Percentiles rank a stretch among this genome's conserved stretches.
Conservation (phyloP, 2,329 filamentous ascomycete genomes). For the Huntiella savannae region DNA sequence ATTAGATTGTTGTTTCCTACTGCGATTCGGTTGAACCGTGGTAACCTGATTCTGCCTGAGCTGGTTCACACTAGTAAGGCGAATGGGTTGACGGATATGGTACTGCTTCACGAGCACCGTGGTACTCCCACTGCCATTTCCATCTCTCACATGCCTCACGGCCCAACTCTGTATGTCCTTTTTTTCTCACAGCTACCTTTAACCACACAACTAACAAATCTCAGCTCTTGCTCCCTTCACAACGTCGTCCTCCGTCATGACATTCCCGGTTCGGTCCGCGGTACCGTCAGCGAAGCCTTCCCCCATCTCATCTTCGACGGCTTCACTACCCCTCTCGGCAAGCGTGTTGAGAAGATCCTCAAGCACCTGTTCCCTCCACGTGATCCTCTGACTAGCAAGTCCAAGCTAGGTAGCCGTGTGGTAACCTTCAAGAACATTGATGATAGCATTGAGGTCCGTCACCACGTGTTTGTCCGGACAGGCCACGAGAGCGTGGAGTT, state of each 20-base stretch:
- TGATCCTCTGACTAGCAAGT: slow-evolving; percentile 49
- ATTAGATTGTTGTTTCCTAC: slow-evolving; percentile 70
- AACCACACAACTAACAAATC: background rate
- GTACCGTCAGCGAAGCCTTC: slow-evolving; percentile 81
- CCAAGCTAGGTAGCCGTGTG: slow-evolving; percentile 69
- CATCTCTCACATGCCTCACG: slow-evolving; percentile 71
- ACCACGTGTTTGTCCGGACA: slow-evolving; percentile 74
- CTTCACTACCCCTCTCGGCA: slow-evolving; percentile 64
- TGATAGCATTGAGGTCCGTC: slow-evolving; percentile 76
- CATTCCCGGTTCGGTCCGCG: slow-evolving; percentile 70
- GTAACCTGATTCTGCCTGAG: slow-evolving; percentile 73
- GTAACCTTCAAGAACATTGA: slow-evolving; percentile 92
- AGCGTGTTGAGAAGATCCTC: slow-evolving; percentile 69
- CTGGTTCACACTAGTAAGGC: slow-evolving; percentile 66
- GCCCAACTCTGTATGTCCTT: slow-evolving; percentile 36
- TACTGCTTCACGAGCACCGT: slow-evolving; percentile 80
- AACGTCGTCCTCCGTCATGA: slow-evolving; percentile 88
- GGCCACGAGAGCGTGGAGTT: slow-evolving; percentile 77
- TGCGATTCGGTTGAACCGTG: slow-evolving; percentile 72
- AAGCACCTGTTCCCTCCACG: slow-evolving; percentile 89
- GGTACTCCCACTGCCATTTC: slow-evolving; percentile 82
- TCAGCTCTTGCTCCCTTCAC: slow-evolving; percentile 70
- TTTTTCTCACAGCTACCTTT: slow-evolving; percentile 42
- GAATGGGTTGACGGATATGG: slow-evolving; percentile 63
- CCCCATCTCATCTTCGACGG: slow-evolving; percentile 93